phyloP scores from a whole-genome alignment of 2,329 filamentous ascomycete species.

The Dactylonectria macrodidyma region DNA sequence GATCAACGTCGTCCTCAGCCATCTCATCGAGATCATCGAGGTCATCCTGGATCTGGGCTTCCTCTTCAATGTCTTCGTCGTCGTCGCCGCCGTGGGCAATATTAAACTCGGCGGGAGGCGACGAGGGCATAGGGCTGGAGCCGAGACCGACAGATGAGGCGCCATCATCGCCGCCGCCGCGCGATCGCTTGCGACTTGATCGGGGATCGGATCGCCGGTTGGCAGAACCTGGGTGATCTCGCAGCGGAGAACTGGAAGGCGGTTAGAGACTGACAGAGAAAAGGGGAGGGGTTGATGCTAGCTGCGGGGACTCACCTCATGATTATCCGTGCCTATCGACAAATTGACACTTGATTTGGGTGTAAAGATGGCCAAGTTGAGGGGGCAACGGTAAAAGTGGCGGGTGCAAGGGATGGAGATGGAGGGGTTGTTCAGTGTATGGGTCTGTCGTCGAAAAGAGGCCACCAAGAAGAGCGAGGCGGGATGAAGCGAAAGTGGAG shows the following conservation, averaged over 20 bases:
- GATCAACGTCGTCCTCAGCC: conserved; percentile 85
- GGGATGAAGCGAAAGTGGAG: conserved; percentile 37
- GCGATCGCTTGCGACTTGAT: conserved; percentile 69
- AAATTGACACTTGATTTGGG: conserved; percentile 3
- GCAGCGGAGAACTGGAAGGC: conserved; percentile 80
- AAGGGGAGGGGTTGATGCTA: not conserved
- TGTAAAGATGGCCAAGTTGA: conserved; percentile 13
- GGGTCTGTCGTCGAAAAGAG: conserved; percentile 32
- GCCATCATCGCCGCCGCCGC: conserved; percentile 66
- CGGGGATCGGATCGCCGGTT: conserved; percentile 78
- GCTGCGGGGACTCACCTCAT: conserved; percentile 32
- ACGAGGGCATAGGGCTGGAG: conserved; percentile 77
- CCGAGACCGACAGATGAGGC: conserved; percentile 66
- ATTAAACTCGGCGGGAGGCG: conserved; percentile 71
- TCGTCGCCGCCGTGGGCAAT: conserved; percentile 79
- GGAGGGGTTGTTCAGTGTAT: conserved; percentile 32
- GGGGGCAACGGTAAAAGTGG: not conserved
- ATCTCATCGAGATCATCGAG: conserved; percentile 85
- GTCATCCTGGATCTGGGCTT: conserved; percentile 80
- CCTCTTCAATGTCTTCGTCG: conserved; percentile 80
- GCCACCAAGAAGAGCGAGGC: conserved; percentile 40
- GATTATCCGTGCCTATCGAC: conserved; percentile 18
- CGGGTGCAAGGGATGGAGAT: conserved; percentile 2
- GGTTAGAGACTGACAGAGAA: conserved; percentile 28
- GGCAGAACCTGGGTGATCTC: conserved; percentile 84